Percentiles rank a stretch among this genome's conserved stretches.
phyloP scores from a whole-genome alignment of 441 rosid species.

The Bruguiera hainesii region DNA sequence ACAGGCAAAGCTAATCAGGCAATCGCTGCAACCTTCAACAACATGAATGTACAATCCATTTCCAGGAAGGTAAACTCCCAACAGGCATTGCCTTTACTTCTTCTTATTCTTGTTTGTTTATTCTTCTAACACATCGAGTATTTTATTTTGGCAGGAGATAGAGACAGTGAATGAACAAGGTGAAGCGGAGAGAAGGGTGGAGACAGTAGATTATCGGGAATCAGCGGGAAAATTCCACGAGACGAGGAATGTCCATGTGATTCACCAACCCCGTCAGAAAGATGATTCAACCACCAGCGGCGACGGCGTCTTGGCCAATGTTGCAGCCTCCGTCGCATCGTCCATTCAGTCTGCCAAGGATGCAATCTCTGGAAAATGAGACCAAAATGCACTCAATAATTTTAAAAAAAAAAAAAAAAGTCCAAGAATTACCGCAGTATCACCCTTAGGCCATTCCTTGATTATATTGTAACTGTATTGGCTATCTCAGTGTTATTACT shows the following conservation, averaged over 20 bases:
- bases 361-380: conserved; percentile 33
- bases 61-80: no score
- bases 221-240: conserved; percentile 53
- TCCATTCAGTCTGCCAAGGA: conserved; percentile 59
- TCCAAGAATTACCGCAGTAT: not conserved
- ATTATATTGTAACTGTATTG: no score
- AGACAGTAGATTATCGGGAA: conserved; percentile 38
- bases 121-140: no score
- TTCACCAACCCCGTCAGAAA: conserved; percentile 36
- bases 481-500: no score
- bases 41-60: no score
- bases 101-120: no score
- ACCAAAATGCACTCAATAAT: no score
- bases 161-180: conserved; percentile 25
- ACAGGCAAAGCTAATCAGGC: no score
- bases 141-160: conserved; percentile 18
- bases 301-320: conserved; percentile 56
- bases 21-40: no score
- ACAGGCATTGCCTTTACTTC: no score
- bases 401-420: not conserved
- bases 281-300: conserved; percentile 44
- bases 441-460: no score
- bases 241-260: conserved; percentile 43
- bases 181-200: conserved; percentile 33
- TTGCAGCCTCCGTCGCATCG: conserved; percentile 53